phyloP scores from a whole-genome alignment of 345 rosid genomes.

The Populus ilicifolia region DNA sequence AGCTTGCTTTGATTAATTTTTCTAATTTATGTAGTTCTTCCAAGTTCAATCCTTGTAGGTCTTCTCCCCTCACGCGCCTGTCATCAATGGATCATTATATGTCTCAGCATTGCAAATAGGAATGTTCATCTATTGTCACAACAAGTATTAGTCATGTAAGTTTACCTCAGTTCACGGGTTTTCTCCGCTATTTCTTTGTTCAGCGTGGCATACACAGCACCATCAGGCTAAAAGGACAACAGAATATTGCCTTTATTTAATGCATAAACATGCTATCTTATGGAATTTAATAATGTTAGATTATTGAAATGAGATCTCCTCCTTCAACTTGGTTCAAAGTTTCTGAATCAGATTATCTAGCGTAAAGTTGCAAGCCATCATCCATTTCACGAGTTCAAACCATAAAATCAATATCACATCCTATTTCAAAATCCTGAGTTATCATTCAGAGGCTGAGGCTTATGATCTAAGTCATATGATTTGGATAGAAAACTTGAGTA shows the following conservation, averaged over 20 bases:
- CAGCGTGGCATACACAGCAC: slow-evolving; percentile 10
- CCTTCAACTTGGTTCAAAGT: neutral
- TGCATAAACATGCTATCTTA: neutral
- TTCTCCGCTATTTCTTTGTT: slow-evolving; percentile 34
- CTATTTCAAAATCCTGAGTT: too few species aligned
- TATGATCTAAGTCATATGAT: too few species aligned
- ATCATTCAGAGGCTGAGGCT: too few species aligned
- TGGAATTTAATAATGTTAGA: neutral
- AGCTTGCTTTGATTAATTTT: slow-evolving; percentile 15
- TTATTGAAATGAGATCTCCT: neutral
- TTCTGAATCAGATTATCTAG: neutral
- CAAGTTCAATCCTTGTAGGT: slow-evolving; percentile 26
- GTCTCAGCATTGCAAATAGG: neutral
- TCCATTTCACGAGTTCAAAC: neutral
- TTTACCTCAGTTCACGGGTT: slow-evolving; percentile 40
- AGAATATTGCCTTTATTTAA: neutral
- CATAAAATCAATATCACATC: neutral
- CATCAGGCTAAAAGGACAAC: slow-evolving; percentile 24
- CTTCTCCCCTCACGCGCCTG: slow-evolving; percentile 38
- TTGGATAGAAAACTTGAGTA: too few species aligned
- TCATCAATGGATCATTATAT: neutral
- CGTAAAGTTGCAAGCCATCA: neutral
- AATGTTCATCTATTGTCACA: neutral
- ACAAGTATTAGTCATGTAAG: neutral
- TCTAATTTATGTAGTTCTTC: slow-evolving; percentile 25